Base-by-base conservation (phyloP, 31 red algal species). In the Pterothamnion heteromorphum region DNA sequence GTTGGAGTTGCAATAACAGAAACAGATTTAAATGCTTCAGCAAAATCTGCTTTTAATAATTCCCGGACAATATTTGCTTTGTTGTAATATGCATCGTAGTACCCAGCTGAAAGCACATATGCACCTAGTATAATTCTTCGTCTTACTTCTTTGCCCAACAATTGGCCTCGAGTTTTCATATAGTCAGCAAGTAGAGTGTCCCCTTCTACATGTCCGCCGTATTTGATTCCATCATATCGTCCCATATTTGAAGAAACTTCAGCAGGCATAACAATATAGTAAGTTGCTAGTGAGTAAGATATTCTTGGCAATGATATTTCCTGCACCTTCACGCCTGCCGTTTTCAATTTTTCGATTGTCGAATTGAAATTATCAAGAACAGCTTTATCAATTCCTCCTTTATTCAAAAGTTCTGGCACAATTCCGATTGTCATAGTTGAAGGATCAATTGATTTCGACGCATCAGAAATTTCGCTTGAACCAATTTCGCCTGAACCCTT, bases 181-280 rank as follows among this genome's bases (percentile, higher is more conserved):
- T 95, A 96, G 89, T 97, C 89, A 27, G 95, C 93, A 4, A 24
- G 44, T 0, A 93, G 84, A 81, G 87, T 96, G 14, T 57, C 28
- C 2, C 95, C 93, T 22, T 84, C 88, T 22, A 83, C 89, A 21
- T 96, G 94, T 22, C 44, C 57, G 80, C 98, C 98, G 44, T 96
- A 99, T 35, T 96, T 90, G 34, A 99, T 92, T 21, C 98, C 98
- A 90, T 99, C 98, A 84, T 96, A 99, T 43, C 98, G 88, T 0
- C 96, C 96, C 21, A 99, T 93, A 88, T 99, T 99, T 23, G 98
- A 92, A 24, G 95, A 97, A 35, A 96, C 98, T 71, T 99, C 98
- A 51, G 93, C 91, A 2, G 92, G 88, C 28, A 96, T 94, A n/a
- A 99, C 84, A 0, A 99, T 92, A 80, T 97, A 99, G 92, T 99